Evolutionary conservation across 139 green algal genomes (phyloP).

Genomic region (Chlorella sp.): DNA sequence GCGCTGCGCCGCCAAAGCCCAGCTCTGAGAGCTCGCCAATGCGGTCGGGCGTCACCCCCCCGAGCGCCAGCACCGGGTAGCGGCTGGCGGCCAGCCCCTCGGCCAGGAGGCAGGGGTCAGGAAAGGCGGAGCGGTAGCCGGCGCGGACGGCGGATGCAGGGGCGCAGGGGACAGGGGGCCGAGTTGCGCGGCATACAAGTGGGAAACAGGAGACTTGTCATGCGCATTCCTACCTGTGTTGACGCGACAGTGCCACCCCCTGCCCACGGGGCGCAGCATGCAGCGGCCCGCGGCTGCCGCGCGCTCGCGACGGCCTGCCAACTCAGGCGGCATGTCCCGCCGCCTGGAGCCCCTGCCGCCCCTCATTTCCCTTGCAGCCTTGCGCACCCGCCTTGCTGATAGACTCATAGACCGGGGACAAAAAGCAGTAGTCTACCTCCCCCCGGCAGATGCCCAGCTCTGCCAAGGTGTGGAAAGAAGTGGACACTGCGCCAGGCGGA

Average conservation of each 20-base stretch:
- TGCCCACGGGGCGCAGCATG: too few relatives aligned
- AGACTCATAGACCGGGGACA: slow-evolving; percentile 61
- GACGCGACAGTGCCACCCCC: too few relatives aligned
- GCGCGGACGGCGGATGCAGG: too few relatives aligned
- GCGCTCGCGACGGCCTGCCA: too few relatives aligned
- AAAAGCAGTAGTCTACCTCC: slow-evolving; percentile 55
- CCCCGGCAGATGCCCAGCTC: slow-evolving; percentile 12
- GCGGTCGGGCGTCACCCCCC: slow-evolving; percentile 37
- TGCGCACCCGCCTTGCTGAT: slow-evolving; percentile 60
- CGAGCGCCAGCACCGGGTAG: slow-evolving; percentile 49
- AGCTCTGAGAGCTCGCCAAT: slow-evolving; percentile 31
- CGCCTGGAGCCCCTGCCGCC: too few relatives aligned
- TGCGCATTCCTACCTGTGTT: too few relatives aligned
- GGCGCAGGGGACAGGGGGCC: too few relatives aligned
- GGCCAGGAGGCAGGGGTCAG: slow-evolving; percentile 12
- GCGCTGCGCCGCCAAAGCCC: slow-evolving; percentile 55
- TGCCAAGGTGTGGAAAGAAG: slow-evolving; percentile 32
- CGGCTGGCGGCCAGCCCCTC: slow-evolving; percentile 2
- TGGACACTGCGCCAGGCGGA: slow-evolving; percentile 19
- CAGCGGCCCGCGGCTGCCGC: too few relatives aligned
- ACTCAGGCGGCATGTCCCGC: too few relatives aligned
- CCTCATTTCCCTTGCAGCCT: too few relatives aligned
- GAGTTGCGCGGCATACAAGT: too few relatives aligned
- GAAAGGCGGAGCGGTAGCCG: slow-evolving; percentile 36
- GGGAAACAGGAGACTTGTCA: too few relatives aligned